These are phyloP conservation scores for Citrus inodora DNA, from an alignment of 345 rosid genomes.

Conservation along the genomic window DNA sequence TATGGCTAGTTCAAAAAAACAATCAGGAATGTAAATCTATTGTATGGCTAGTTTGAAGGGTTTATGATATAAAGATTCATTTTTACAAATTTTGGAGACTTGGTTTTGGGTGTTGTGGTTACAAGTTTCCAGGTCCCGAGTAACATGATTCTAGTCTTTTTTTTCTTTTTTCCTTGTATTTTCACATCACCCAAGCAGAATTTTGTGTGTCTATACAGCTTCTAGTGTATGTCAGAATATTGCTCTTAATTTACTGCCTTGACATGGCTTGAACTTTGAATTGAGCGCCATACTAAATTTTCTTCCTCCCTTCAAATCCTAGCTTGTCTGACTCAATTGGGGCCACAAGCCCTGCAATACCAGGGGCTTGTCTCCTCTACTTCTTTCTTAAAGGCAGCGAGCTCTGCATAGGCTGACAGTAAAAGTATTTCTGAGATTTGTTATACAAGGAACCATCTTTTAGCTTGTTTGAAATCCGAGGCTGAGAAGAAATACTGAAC, in stretches of 20 bases:
- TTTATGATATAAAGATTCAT: no score
- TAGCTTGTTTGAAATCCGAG: not conserved
- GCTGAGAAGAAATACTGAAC: no score
- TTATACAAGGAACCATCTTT: slow-evolving; percentile 20
- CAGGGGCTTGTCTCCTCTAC: slow-evolving; percentile 55
- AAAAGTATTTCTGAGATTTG: slow-evolving; percentile 59
- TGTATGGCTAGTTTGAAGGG: no score
- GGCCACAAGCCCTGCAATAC: slow-evolving; percentile 47
- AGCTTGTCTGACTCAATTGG: slow-evolving; percentile 64
- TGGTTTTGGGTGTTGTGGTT: not conserved
- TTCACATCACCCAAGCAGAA: no score
- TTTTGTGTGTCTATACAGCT: not conserved
- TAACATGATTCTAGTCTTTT: not conserved
- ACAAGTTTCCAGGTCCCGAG: not conserved
- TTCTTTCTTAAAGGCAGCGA: slow-evolving; percentile 45
- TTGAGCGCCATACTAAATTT: slow-evolving; percentile 4
- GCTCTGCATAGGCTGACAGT: slow-evolving; percentile 63
- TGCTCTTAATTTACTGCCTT: not conserved
- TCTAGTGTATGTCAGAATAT: not conserved
- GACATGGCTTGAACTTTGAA: not conserved
- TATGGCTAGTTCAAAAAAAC: no score
- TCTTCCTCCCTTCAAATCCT: slow-evolving; percentile 59
- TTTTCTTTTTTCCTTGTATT: not conserved
- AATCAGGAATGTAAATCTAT: no score
- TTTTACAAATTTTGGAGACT: not conserved